Evolutionary conservation across 257 asterid species (phyloP).

Genomic region (Gentiana dahurica): DNA sequence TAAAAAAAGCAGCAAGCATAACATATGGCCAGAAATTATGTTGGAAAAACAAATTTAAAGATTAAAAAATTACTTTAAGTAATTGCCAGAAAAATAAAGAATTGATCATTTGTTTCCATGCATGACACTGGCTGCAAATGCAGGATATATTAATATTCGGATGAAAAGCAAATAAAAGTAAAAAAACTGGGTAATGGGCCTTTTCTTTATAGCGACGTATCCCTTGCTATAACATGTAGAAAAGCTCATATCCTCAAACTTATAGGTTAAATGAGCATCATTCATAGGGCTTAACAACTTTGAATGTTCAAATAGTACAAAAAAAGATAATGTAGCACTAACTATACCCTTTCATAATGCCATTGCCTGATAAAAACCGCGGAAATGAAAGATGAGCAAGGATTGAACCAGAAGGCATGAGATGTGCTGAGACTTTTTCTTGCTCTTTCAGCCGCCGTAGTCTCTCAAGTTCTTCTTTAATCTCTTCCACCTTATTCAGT

Average conservation of each 20-base stretch:
- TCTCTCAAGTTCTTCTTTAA: conserved; percentile 91
- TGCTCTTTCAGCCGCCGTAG: conserved; percentile 57
- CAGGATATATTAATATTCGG: too few species aligned
- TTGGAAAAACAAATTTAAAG: too few species aligned
- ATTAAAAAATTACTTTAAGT: too few species aligned
- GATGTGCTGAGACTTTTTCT: conserved; percentile 48
- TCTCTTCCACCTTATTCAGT: conserved; percentile 69
- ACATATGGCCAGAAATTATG: too few species aligned
- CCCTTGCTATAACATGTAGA: neutral
- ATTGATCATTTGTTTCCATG: too few species aligned
- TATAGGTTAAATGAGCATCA: conserved; percentile 5
- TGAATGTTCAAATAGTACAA: conserved; percentile 5
- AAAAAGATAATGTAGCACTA: conserved; percentile 7
- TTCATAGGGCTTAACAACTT: conserved; percentile 8
- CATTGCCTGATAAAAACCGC: conserved; percentile 63
- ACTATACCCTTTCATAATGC: conserved; percentile 82
- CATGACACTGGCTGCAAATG: too few species aligned
- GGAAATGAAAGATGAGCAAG: conserved; percentile 80
- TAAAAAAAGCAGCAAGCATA: too few species aligned
- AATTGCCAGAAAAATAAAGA: too few species aligned
- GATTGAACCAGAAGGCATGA: conserved; percentile 73
- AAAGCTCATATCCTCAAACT: neutral
- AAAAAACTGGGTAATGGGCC: neutral
- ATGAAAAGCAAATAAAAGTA: neutral
- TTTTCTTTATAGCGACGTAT: neutral